Conservation (phyloP, 805 yeast species). For the Kazachstania viticola region DNA sequence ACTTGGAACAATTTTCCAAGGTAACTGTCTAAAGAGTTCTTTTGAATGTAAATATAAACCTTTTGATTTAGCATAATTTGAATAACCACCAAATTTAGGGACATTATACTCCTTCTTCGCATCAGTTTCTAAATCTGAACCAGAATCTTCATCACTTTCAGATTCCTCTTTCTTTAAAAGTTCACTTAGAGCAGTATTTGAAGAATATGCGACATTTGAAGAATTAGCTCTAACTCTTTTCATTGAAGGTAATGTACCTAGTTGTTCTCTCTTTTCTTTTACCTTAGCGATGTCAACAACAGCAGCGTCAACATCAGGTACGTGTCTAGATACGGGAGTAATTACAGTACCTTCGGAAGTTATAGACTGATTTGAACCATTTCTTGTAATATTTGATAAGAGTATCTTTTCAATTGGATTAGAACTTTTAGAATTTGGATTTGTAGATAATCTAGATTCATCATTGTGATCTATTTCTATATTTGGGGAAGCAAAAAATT, state of each 20-base stretch:
- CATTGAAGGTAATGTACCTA: conserved; percentile 24
- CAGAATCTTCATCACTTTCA: conserved; percentile 5
- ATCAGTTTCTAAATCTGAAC: conserved; percentile 16
- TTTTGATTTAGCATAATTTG: conserved; percentile 44
- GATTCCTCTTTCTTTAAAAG: conserved; percentile 3
- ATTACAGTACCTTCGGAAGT: conserved; percentile 19
- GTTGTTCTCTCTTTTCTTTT: conserved; percentile 17
- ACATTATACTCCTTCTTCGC: conserved; percentile 17
- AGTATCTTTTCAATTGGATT: neutral
- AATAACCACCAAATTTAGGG: conserved; percentile 60
- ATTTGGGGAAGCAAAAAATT: conserved; percentile 34
- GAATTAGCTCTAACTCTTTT: conserved; percentile 13
- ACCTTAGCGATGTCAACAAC: conserved; percentile 23
- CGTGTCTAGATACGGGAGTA: conserved; percentile 25
- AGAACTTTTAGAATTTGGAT: neutral
- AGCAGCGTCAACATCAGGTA: conserved; percentile 23
- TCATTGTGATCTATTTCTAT: neutral
- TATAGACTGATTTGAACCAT: neutral
- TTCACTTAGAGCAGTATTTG: neutral
- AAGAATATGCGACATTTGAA: conserved; percentile 11
- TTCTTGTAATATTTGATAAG: neutral
- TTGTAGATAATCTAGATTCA: too few species aligned
- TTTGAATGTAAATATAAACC: conserved; percentile 28
- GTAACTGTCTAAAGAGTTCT: conserved; percentile 37
- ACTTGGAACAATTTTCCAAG: conserved; percentile 64